phyloP scores from a whole-genome alignment of 768 basidiomycete genomes.

The Lentinula lateritia region DNA sequence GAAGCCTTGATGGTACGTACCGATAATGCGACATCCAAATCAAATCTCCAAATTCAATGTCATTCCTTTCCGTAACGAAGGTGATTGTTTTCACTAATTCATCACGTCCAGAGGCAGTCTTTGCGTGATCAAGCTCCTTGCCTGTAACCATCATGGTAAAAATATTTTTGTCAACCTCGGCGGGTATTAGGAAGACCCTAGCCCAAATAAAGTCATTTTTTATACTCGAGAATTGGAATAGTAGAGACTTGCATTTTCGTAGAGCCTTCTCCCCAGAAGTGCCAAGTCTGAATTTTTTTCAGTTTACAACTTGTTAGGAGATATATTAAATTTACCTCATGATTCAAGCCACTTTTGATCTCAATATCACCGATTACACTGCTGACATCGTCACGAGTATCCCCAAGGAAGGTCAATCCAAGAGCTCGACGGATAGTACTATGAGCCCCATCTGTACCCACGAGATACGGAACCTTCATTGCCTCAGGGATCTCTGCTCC shows the following conservation, averaged over 20 bases:
- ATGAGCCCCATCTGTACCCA: constrained; percentile 11
- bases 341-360: constrained; percentile 10
- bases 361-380: constrained; percentile 12
- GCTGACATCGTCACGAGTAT: constrained; percentile 6
- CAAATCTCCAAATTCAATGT: constrained; percentile 11
- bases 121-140: neutral
- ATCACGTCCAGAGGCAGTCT: constrained; percentile 8
- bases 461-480: neutral
- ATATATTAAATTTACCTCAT: neutral
- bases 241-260: neutral
- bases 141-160: constrained; percentile 8
- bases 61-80: constrained; percentile 7
- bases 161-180: constrained; percentile 3
- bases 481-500: constrained; percentile 1
- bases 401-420: constrained; percentile 12
- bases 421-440: constrained; percentile 10
- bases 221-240: neutral
- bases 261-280: constrained; percentile 12
- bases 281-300: constrained; percentile 10
- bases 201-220: neutral
- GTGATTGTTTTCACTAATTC: constrained; percentile 5
- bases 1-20: neutral
- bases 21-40: neutral
- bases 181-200: neutral
- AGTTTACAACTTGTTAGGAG: neutral